These are phyloP conservation scores for Phytophthora colocasiae DNA, from an alignment of 352 stramenopile species.

Conservation along the genomic window DNA sequence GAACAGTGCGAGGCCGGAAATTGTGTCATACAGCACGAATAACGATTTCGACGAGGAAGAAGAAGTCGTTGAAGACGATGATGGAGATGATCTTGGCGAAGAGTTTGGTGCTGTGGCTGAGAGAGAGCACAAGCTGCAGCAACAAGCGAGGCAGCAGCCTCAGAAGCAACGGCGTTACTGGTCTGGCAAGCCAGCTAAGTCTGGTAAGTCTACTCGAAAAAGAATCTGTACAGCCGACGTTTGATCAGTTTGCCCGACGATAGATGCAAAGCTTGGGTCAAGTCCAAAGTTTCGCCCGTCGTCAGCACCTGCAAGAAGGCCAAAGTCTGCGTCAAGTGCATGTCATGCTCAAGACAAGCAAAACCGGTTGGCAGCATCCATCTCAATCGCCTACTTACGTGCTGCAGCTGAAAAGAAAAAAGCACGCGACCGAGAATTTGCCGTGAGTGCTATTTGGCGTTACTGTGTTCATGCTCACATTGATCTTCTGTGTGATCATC, in stretches of 20 bases:
- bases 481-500: background rate
- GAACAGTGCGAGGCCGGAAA: conserved; percentile 20
- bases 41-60: conserved; percentile 32
- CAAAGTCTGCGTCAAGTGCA: conserved; percentile 24
- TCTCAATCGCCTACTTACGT: conserved; percentile 68
- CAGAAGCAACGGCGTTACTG: conserved; percentile 22
- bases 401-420: conserved; percentile 73
- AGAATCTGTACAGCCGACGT: background rate
- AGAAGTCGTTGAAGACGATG: conserved; percentile 44
- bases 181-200: conserved; percentile 15
- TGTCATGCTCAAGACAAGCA: conserved; percentile 9
- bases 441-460: conserved; percentile 34
- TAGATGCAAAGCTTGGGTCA: conserved; percentile 17
- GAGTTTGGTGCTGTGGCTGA: conserved; percentile 53
- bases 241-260: conserved; percentile 1
- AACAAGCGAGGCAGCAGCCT: conserved; percentile 9
- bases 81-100: conserved; percentile 34
- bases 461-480: background rate
- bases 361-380: conserved; percentile 37
- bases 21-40: conserved; percentile 27
- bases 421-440: conserved; percentile 69
- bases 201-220: conserved; percentile 9
- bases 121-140: conserved; percentile 21
- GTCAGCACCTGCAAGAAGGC: conserved; percentile 58
- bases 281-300: conserved; percentile 54